These are phyloP conservation scores for Calocybe cyanea DNA, from an alignment of 768 basidiomycete species.

Conservation along the genomic window DNA sequence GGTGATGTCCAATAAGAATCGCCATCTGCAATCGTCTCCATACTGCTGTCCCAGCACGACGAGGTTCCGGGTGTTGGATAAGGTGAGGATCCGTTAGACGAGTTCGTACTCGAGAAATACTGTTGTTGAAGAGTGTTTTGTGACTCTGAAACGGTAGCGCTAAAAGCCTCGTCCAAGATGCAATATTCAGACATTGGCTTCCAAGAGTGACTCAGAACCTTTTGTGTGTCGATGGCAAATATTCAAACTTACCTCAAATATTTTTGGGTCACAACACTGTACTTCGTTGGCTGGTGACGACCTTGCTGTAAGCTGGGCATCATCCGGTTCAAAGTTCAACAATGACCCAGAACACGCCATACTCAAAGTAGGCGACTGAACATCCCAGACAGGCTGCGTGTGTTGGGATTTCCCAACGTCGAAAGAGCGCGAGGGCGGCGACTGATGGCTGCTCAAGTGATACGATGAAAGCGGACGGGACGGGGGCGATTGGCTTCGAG, in stretches of 20 bases:
- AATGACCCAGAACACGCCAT: constrained; percentile 19
- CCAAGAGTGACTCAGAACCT: background rate
- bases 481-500: too few relatives aligned
- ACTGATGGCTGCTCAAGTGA: constrained; percentile 14
- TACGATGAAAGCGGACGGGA: too few relatives aligned
- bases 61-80: background rate
- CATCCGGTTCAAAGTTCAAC: constrained; percentile 10
- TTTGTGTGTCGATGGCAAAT: too few relatives aligned
- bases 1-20: too few relatives aligned
- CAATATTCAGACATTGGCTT: constrained; percentile 3
- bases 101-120: constrained; percentile 7
- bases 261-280: constrained; percentile 8
- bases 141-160: constrained; percentile 12
- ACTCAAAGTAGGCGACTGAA: constrained; percentile 6
- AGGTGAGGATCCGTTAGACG: constrained; percentile 21
- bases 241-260: constrained; percentile 10
- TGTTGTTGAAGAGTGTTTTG: constrained; percentile 11
- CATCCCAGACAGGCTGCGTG: constrained; percentile 5
- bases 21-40: too few relatives aligned
- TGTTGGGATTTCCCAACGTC: constrained; percentile 6
- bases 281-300: constrained; percentile 7
- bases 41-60: too few relatives aligned
- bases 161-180: constrained; percentile 10
- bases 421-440: constrained; percentile 26
- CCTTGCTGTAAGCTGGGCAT: background rate